These are phyloP conservation scores for Penicillium alfredii DNA, from an alignment of 495 filamentous ascomycete genomes.

Conservation along the genomic window DNA sequence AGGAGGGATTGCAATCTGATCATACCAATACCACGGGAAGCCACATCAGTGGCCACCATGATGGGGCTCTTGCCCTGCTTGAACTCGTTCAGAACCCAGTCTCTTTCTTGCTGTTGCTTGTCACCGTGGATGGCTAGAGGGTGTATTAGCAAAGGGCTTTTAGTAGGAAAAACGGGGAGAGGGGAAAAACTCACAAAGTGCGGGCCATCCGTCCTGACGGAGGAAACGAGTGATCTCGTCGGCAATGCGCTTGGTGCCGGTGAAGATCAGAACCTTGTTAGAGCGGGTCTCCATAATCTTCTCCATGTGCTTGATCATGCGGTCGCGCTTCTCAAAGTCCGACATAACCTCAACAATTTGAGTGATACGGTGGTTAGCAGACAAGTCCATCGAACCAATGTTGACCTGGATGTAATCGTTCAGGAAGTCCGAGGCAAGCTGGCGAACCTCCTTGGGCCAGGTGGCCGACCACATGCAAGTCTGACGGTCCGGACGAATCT, in stretches of 20 bases:
- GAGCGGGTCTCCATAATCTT: conserved; percentile 94
- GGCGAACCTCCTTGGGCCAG: conserved; percentile 98
- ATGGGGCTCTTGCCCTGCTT: conserved; percentile 90
- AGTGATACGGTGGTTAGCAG: conserved; percentile 96
- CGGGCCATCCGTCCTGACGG: conserved; percentile 97
- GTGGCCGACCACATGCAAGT: conserved; percentile 99
- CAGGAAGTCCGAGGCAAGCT: conserved; percentile 90
- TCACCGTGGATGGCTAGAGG: conserved; percentile 88
- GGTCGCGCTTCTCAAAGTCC: conserved; percentile 96
- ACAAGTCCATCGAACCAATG: conserved; percentile 93
- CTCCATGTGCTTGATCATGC: conserved; percentile 95
- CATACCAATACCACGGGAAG: conserved; percentile 99
- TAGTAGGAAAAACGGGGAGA: neutral
- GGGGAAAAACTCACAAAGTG: conserved; percentile 67
- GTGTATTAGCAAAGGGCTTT: conserved; percentile 38
- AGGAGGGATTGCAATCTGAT: conserved; percentile 55
- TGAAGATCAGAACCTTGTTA: conserved; percentile 94
- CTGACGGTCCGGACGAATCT: conserved; percentile 97
- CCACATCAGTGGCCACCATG: conserved; percentile 94
- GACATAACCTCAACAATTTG: conserved; percentile 94
- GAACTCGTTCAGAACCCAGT: conserved; percentile 99
- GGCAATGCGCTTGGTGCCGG: conserved; percentile 95
- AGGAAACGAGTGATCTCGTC: conserved; percentile 99
- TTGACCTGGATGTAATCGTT: conserved; percentile 98
- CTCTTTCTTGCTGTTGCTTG: conserved; percentile 98